These are phyloP conservation scores for Cadophora sp. DNA, from an alignment of 2,329 filamentous ascomycete genomes.

Conservation along the genomic window DNA sequence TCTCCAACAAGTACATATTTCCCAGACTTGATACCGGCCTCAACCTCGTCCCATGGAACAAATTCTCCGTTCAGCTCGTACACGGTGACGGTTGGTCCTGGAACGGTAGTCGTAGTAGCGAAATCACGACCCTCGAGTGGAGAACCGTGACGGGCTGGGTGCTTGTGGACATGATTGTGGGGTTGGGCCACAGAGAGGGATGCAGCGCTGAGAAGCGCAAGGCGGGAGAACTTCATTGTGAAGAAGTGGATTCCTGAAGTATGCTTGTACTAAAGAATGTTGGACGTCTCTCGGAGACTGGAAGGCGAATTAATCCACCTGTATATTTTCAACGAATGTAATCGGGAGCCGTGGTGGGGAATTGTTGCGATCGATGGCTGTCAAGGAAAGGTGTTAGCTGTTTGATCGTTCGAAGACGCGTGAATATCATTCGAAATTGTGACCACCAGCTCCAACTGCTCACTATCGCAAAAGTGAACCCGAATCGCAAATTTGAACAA, in stretches of 20 bases:
- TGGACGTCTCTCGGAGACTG: slow-evolving; percentile 35
- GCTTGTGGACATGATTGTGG: slow-evolving; percentile 64
- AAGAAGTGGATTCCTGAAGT: slow-evolving; percentile 42
- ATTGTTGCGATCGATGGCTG: slow-evolving; percentile 29
- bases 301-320: slow-evolving; percentile 6
- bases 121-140: slow-evolving; percentile 54
- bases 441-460: not conserved
- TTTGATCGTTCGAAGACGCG: slow-evolving; percentile 17
- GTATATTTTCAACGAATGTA: slow-evolving; percentile 27
- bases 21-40: slow-evolving; percentile 74
- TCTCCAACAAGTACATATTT: slow-evolving; percentile 71
- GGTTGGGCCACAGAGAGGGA: slow-evolving; percentile 63
- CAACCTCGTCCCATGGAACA: slow-evolving; percentile 69
- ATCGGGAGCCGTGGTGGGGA: slow-evolving; percentile 23
- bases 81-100: slow-evolving; percentile 68
- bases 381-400: slow-evolving; percentile 32
- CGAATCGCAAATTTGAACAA: not conserved
- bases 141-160: slow-evolving; percentile 60
- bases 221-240: slow-evolving; percentile 44
- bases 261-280: slow-evolving; percentile 35
- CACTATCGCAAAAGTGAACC: not conserved
- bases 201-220: slow-evolving; percentile 46
- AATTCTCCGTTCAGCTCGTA: slow-evolving; percentile 73
- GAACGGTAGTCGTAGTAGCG: slow-evolving; percentile 51
- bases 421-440: not conserved